Conservation (phyloP, 1,139 yeast species). For the Debaryomycetaceae sp. region DNA sequence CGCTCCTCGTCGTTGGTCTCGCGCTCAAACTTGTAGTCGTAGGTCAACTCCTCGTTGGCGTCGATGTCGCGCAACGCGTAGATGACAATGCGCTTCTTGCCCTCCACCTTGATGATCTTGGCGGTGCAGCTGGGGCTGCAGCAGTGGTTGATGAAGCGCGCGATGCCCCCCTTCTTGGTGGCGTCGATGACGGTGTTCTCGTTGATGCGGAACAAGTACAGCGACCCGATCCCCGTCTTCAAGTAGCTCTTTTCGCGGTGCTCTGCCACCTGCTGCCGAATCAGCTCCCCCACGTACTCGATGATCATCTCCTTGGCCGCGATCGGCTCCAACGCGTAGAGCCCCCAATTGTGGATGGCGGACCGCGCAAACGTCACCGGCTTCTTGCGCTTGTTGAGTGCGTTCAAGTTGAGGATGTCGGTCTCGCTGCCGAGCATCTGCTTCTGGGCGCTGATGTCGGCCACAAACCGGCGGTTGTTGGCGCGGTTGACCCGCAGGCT, state of each 20-base stretch:
- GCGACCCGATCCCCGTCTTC: conserved; percentile 91
- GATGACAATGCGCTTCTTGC: conserved; percentile 88
- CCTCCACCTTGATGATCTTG: conserved; percentile 91
- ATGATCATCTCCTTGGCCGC: conserved; percentile 95
- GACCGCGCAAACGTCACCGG: conserved; percentile 95
- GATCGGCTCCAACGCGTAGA: conserved; percentile 91
- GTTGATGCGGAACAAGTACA: conserved; percentile 87
- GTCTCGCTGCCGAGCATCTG: conserved; percentile 78
- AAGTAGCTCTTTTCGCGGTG: conserved; percentile 82
- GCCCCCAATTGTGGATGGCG: conserved; percentile 97
- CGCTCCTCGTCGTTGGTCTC: conserved; percentile 89
- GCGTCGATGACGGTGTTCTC: conserved; percentile 96
- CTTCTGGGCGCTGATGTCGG: conserved; percentile 80
- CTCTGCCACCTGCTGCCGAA: conserved; percentile 93
- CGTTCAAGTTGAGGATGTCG: conserved; percentile 70
- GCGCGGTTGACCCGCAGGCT: conserved; percentile 87
- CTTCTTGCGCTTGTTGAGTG: conserved; percentile 81
- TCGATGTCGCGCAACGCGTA: conserved; percentile 87
- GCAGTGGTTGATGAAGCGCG: conserved; percentile 93
- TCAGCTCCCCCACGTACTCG: conserved; percentile 96
- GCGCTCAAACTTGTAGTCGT: conserved; percentile 91
- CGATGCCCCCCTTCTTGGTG: conserved; percentile 94
- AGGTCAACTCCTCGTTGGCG: conserved; percentile 89
- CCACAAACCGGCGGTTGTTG: conserved; percentile 83
- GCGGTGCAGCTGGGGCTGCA: conserved; percentile 98